These are phyloP conservation scores for Carex sylvatica DNA, from an alignment of 202 grass and related monocot species.

Conservation along the genomic window DNA sequence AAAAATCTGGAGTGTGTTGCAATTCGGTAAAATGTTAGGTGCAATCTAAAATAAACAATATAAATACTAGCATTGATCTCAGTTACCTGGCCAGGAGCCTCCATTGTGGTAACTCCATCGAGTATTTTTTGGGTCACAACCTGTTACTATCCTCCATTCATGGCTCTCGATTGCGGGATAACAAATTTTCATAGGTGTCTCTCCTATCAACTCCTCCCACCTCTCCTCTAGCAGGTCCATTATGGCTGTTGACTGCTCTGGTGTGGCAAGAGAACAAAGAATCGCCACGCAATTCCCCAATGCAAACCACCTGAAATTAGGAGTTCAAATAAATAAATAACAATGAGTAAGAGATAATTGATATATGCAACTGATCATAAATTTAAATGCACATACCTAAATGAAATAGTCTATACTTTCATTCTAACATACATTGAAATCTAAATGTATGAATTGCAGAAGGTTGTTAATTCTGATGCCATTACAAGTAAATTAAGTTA, in stretches of 20 bases:
- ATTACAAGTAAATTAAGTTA: not conserved
- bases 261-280: constrained; percentile 73
- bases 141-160: constrained; percentile 80
- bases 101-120: constrained; percentile 97
- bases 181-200: constrained; percentile 91
- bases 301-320: constrained; percentile 66
- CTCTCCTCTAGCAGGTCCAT: constrained; percentile 92
- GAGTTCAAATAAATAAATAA: not conserved
- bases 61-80: not conserved
- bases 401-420: not conserved
- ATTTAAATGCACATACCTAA: not conserved
- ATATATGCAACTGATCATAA: not conserved
- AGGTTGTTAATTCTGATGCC: not conserved
- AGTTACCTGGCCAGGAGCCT: constrained; percentile 80
- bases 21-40: not conserved
- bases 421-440: not conserved
- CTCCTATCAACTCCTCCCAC: constrained; percentile 81
- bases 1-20: not conserved
- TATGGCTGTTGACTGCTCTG: constrained; percentile 70
- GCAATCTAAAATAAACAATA: not conserved
- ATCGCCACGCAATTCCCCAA: constrained; percentile 86
- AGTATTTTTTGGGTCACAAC: constrained; percentile 90
- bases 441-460: not conserved
- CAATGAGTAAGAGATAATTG: not conserved
- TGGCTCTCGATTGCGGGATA: constrained; percentile 71